Evolutionary conservation across 2,329 filamentous ascomycete species (phyloP).

Genomic region (Claviceps spartinae): DNA sequence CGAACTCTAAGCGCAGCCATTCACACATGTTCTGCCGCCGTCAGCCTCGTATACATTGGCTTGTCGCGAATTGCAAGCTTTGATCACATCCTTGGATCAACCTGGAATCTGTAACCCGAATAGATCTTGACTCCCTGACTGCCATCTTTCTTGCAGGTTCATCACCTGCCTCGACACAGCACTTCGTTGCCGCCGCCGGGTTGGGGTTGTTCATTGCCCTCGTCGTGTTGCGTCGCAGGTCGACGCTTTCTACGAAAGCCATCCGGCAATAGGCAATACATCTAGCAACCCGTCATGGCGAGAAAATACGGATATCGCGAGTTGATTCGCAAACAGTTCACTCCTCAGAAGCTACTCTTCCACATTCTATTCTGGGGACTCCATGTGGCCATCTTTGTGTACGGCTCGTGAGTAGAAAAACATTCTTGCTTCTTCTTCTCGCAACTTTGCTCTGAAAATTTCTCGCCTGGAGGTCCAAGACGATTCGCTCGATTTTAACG

Average conservation of each 20-base stretch:
- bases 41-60: slow-evolving; percentile 8
- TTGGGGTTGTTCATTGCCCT: neutral
- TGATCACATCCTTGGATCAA: slow-evolving; percentile 1
- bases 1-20: slow-evolving; percentile 7
- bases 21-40: slow-evolving; percentile 4
- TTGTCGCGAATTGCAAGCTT: slow-evolving; percentile 7
- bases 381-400: slow-evolving; percentile 66
- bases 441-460: too few relatives aligned
- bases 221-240: slow-evolving; percentile 35
- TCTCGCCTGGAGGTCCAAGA: too few relatives aligned
- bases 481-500: neutral
- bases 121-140: neutral
- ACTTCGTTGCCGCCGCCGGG: neutral
- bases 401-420: slow-evolving; percentile 57
- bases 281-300: slow-evolving; percentile 12
- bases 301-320: slow-evolving; percentile 28
- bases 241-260: slow-evolving; percentile 27
- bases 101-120: neutral
- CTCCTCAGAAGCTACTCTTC: slow-evolving; percentile 59
- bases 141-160: neutral
- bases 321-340: slow-evolving; percentile 51
- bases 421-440: too few relatives aligned
- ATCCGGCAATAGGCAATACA: neutral
- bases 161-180: neutral
- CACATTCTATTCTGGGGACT: slow-evolving; percentile 69